phyloP scores from a whole-genome alignment of 2,329 filamentous ascomycete species.

The Sclerotinia nivalis region DNA sequence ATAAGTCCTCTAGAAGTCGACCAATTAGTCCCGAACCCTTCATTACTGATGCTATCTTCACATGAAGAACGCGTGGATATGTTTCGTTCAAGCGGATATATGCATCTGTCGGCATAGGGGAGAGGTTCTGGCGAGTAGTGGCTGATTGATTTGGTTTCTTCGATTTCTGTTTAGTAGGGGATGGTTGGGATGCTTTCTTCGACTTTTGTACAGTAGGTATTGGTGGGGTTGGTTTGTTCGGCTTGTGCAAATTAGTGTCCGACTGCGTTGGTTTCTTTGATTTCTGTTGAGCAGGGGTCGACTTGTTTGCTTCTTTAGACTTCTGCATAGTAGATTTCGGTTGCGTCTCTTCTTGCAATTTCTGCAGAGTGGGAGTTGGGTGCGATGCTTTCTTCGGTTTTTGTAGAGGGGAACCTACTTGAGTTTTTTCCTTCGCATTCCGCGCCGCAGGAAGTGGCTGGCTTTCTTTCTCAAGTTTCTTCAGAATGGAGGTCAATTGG shows the following conservation, averaged over 20 bases:
- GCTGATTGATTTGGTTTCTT: neutral
- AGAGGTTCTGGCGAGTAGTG: fast-evolving
- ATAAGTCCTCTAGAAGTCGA: neutral
- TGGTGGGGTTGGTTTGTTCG: neutral
- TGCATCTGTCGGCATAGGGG: neutral
- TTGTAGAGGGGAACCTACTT: too few species aligned
- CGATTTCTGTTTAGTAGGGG: neutral
- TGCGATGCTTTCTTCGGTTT: neutral
- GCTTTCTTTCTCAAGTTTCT: neutral
- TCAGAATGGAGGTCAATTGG: neutral
- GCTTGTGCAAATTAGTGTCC: neutral
- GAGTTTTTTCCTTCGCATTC: too few species aligned
- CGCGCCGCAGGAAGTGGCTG: too few species aligned
- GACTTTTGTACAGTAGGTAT: neutral
- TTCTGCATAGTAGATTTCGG: neutral
- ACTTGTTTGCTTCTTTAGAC: too few species aligned
- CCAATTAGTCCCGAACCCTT: neutral
- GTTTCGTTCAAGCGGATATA: neutral
- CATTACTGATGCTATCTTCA: neutral
- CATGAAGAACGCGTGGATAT: neutral
- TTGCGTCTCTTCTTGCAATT: neutral
- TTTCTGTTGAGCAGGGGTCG: neutral
- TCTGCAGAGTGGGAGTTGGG: neutral
- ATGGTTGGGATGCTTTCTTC: neutral
- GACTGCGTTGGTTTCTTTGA: neutral